Conservation (phyloP, 225 moss, liverwort and hornwort species). For the Sphagnum contortum region DNA sequence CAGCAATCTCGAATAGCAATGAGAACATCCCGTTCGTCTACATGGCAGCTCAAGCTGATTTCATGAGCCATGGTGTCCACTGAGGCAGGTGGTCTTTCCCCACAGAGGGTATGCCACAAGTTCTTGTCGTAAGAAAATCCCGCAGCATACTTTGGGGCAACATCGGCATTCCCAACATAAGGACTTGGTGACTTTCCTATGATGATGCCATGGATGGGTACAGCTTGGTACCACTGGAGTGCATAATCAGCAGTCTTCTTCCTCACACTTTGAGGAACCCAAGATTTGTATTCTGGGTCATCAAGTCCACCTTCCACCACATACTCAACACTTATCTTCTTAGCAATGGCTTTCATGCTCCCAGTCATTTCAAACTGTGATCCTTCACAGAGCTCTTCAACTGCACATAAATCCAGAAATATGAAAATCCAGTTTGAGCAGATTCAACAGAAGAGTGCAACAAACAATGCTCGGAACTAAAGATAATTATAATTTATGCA, state of each 20-base stretch:
- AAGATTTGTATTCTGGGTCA: not conserved
- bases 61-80: conserved; percentile 1
- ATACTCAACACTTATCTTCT: not conserved
- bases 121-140: conserved; percentile 1
- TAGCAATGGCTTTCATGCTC: no score
- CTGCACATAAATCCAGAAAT: no score
- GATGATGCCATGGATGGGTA: conserved; percentile 1
- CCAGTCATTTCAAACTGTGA: no score
- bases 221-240: not conserved
- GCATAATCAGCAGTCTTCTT: conserved; percentile 2
- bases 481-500: no score
- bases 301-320: not conserved
- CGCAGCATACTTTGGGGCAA: conserved; percentile 1
- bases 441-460: no score
- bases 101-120: not conserved
- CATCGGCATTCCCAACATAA: not conserved
- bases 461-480: no score
- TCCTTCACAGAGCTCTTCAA: no score
- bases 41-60: not conserved
- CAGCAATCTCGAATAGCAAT: not conserved
- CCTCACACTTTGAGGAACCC: not conserved
- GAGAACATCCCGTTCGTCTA: not conserved
- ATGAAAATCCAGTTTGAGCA: no score
- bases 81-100: not conserved
- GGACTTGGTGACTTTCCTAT: not conserved